Conservation (phyloP, 2,329 filamentous ascomycete species). For the Colletotrichum tofieldiae region DNA sequence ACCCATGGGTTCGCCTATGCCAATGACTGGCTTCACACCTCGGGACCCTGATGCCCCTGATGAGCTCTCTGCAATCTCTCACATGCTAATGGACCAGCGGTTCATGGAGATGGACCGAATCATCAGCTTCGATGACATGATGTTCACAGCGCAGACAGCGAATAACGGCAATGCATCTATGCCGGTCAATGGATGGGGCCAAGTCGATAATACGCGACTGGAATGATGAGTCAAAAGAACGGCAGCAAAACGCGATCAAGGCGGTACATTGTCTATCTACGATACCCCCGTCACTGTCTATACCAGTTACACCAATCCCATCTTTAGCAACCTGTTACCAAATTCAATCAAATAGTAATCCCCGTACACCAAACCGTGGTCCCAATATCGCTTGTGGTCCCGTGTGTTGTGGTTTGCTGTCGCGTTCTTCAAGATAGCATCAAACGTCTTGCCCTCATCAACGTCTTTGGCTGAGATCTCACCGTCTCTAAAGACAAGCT, state of each 20-base stretch:
- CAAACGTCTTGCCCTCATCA: conserved; percentile 47
- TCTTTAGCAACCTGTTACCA: conserved; percentile 59
- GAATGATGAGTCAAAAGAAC: neutral
- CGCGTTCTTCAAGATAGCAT: conserved; percentile 52
- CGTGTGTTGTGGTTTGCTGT: conserved; percentile 54
- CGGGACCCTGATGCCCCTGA: conserved; percentile 43
- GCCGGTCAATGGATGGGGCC: conserved; percentile 33
- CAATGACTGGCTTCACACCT: conserved; percentile 19
- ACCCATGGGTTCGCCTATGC: conserved; percentile 23
- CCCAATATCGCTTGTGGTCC: conserved; percentile 51
- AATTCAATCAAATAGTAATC: conserved; percentile 66
- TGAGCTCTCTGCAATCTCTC: conserved; percentile 51
- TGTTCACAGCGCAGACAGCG: conserved; percentile 48
- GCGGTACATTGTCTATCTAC: conserved; percentile 23
- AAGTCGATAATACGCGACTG: conserved; percentile 26
- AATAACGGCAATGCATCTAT: conserved; percentile 3
- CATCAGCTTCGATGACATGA: conserved; percentile 55
- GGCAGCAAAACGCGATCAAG: neutral
- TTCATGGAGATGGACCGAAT: conserved; percentile 54
- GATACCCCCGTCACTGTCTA: conserved; percentile 22
- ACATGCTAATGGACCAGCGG: conserved; percentile 50
- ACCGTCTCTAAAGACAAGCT: conserved; percentile 13
- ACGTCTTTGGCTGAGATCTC: conserved; percentile 18
- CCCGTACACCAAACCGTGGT: conserved; percentile 64
- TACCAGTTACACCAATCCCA: conserved; percentile 46